Evolutionary conservation across 352 stramenopile species (phyloP).

Genomic region (Phytophthora melonis): DNA sequence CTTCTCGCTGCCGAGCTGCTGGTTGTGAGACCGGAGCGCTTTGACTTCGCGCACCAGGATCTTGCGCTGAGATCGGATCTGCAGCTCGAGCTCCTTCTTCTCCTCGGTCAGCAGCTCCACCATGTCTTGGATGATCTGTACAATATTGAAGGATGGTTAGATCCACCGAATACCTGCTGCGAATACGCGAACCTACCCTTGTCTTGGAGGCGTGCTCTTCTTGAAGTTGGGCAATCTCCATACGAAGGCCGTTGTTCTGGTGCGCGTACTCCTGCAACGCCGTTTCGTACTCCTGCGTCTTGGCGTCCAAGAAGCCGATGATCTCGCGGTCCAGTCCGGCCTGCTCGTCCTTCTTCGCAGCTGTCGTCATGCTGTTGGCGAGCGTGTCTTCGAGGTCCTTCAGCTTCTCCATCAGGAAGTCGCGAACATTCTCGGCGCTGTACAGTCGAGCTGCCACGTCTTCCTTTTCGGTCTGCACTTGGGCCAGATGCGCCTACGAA

Average conservation of each 20-base stretch:
- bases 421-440: conserved; percentile 81
- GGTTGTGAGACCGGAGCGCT: conserved; percentile 70
- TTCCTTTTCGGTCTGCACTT: conserved; percentile 83
- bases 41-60: conserved; percentile 87
- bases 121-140: conserved; percentile 89
- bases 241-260: conserved; percentile 61
- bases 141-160: too few species aligned
- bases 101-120: conserved; percentile 75
- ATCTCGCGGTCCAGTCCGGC: conserved; percentile 79
- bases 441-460: conserved; percentile 72
- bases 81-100: conserved; percentile 77
- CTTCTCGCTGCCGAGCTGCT: conserved; percentile 69
- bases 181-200: too few species aligned
- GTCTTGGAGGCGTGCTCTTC: conserved; percentile 68
- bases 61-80: conserved; percentile 81
- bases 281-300: conserved; percentile 80
- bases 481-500: conserved; percentile 58
- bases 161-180: too few species aligned
- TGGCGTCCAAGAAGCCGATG: conserved; percentile 84
- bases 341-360: conserved; percentile 74
- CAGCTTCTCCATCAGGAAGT: conserved; percentile 89
- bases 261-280: conserved; percentile 60
- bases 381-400: conserved; percentile 80
- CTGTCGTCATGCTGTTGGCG: conserved; percentile 58
- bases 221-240: conserved; percentile 56